Base-by-base conservation (phyloP, 2,329 filamentous ascomycete genomes). In the Ophiostoma australiae region DNA sequence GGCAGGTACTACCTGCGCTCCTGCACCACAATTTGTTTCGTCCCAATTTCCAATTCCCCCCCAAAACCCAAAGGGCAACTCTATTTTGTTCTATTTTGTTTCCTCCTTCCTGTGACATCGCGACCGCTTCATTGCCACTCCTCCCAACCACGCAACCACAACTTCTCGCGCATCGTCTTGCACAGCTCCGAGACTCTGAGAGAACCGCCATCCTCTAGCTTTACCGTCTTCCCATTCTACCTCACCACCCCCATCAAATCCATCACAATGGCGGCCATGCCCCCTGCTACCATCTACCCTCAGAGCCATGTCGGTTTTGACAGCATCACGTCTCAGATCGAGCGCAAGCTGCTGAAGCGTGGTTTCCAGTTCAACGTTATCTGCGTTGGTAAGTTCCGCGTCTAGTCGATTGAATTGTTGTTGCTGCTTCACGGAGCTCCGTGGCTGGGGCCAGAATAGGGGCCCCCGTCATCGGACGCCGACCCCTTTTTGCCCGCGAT, bases 241-340 rank as follows among this genome's bases (percentile, higher is more conserved):
- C 39, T 27, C 23, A 48, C 48, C 52, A 37, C 31, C 63, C 13
- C 55, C 69, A 44, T 33, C 66, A 37, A 35, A 68, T 65, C 55
- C 35, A 74, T 71, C 79, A 84, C 79, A 77, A 86, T 85, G 83
- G 82, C 83, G 75, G 82, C 83, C 81, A 90, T 91, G 87, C 88
- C 90, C 78, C 80, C 89, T 79, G 84, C 88, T 78, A 89, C 89
- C 79, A 88, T 91, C 81, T 95, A 92, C 83, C 95, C 95, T 79
- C 90, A 95, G 82, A 97, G 91, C 90, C 95, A 98, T 87, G 95
- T 99, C 82, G 95, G 95, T 89, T 99, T 99, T 86, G 95, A 99
- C 86, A 97, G 93, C 86, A 99, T 99, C 87, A 99, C 95, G 78
- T 93, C 91, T 77, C 95, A 99, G 87, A 99, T 99, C 78, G 95